Evolutionary conservation across 768 basidiomycete genomes (phyloP).

Genomic region (Clathrus columnatus): DNA sequence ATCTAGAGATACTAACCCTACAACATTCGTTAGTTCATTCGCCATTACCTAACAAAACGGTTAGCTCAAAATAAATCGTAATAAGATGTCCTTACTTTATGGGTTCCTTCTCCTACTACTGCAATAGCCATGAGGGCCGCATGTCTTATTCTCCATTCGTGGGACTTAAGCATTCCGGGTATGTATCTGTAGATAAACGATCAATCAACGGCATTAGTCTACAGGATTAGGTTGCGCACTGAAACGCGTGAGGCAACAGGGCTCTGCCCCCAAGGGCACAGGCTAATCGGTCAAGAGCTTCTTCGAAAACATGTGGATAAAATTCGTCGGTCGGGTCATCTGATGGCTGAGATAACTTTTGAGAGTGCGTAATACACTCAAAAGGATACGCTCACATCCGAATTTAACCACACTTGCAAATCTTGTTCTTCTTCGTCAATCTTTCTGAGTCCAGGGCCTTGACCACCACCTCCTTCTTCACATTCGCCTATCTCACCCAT

Average conservation of each 20-base stretch:
- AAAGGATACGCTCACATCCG: slow-evolving; percentile 49
- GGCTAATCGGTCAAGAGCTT: slow-evolving; percentile 72
- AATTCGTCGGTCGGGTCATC: slow-evolving; percentile 48
- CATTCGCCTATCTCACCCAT: slow-evolving; percentile 73
- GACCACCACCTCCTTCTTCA: slow-evolving; percentile 23
- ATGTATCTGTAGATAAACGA: slow-evolving; percentile 35
- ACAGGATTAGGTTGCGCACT: background rate
- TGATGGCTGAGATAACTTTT: slow-evolving; percentile 41
- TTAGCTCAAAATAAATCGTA: slow-evolving; percentile 1
- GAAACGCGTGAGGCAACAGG: slow-evolving; percentile 73
- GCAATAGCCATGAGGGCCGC: slow-evolving; percentile 85
- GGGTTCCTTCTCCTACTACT: slow-evolving; percentile 76
- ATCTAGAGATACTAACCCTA: slow-evolving; percentile 45
- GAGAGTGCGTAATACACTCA: slow-evolving; percentile 1
- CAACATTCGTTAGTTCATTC: slow-evolving; percentile 72
- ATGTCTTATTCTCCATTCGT: slow-evolving; percentile 80
- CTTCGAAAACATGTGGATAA: slow-evolving; percentile 72
- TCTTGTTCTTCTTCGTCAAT: slow-evolving; percentile 16
- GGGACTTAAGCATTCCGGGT: slow-evolving; percentile 70
- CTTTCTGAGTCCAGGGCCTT: slow-evolving; percentile 16
- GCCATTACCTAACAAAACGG: slow-evolving; percentile 50
- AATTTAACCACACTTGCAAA: slow-evolving; percentile 55
- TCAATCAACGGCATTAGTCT: background rate
- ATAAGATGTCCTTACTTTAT: slow-evolving; percentile 35
- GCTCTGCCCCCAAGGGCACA: slow-evolving; percentile 70